Percentiles rank a stretch among this genome's conserved stretches.
Conservation (phyloP, 2,329 filamentous ascomycete species). For the Aspergillus persii region DNA sequence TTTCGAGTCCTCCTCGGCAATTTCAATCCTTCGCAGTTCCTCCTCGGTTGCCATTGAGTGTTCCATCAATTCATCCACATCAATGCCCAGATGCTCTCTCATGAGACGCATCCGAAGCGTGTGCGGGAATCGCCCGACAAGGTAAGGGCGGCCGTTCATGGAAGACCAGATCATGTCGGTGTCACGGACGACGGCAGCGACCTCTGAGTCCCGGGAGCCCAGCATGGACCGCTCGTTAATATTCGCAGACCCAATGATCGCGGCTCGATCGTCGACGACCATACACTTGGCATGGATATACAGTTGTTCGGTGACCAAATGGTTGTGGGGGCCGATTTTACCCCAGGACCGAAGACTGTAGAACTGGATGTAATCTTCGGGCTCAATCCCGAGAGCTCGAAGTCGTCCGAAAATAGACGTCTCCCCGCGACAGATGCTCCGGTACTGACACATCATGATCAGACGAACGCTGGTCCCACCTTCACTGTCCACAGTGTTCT, state of each 20-base stretch:
- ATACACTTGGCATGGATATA: slow-evolving; percentile 99
- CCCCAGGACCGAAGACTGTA: slow-evolving; percentile 92
- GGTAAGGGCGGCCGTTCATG: slow-evolving; percentile 87
- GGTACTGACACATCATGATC: slow-evolving; percentile 96
- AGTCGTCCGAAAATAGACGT: slow-evolving; percentile 88
- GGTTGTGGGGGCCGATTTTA: slow-evolving; percentile 76
- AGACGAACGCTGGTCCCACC: slow-evolving; percentile 91
- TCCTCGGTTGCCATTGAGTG: slow-evolving; percentile 69
- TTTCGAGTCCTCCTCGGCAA: slow-evolving; percentile 45
- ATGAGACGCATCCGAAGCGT: slow-evolving; percentile 89
- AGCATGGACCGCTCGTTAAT: slow-evolving; percentile 98
- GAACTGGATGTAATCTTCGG: slow-evolving; percentile 93
- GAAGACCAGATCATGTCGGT: slow-evolving; percentile 88
- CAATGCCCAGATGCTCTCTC: slow-evolving; percentile 94
- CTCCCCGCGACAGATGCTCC: slow-evolving; percentile 91
- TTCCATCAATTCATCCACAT: slow-evolving; percentile 86
- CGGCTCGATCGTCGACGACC: slow-evolving; percentile 89
- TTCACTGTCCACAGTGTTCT: slow-evolving; percentile 90
- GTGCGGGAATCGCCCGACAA: slow-evolving; percentile 88
- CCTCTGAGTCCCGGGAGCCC: slow-evolving; percentile 86
- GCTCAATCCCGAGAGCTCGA: slow-evolving; percentile 75
- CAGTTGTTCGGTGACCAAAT: slow-evolving; percentile 88
- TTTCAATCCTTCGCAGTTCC: slow-evolving; percentile 61
- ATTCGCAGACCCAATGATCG: slow-evolving; percentile 94
- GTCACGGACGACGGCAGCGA: slow-evolving; percentile 85